Percentiles rank a stretch among this genome's conserved stretches.
Conservation (phyloP, 2,329 filamentous ascomycete genomes). For the Pyrenophora seminiperda region DNA sequence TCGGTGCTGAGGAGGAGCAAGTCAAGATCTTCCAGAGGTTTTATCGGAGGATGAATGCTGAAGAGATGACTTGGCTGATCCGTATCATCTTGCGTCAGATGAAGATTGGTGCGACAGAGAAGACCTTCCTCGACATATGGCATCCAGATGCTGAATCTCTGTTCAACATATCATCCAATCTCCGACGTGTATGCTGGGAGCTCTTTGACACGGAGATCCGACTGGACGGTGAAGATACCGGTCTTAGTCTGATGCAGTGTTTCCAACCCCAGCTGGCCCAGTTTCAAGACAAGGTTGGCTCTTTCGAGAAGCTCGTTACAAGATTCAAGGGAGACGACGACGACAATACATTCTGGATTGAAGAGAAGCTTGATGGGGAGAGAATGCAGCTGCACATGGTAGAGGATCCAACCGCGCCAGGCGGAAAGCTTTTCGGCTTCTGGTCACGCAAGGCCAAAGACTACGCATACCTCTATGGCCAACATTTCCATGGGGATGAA, state of each 20-base stretch:
- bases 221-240: conserved; percentile 74
- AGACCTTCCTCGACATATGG: conserved; percentile 76
- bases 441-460: conserved; percentile 97
- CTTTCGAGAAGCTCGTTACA: conserved; percentile 78
- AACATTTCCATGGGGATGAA: conserved; percentile 69
- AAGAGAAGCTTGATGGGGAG: conserved; percentile 97
- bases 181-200: conserved; percentile 94
- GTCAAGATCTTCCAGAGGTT: conserved; percentile 80
- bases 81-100: conserved; percentile 86
- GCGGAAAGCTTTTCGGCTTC: conserved; percentile 78
- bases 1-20: conserved; percentile 82
- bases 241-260: conserved; percentile 85
- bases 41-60: conserved; percentile 88
- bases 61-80: conserved; percentile 93
- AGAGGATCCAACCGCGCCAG: conserved; percentile 68
- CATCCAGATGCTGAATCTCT: conserved; percentile 59
- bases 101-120: conserved; percentile 80
- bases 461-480: conserved; percentile 92
- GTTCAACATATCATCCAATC: conserved; percentile 89
- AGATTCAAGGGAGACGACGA: conserved; percentile 69
- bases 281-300: conserved; percentile 74
- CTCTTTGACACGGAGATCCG: conserved; percentile 73
- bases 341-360: conserved; percentile 87
- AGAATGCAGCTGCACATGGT: conserved; percentile 96
- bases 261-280: conserved; percentile 96